Conservation (phyloP, 257 asterid genomes). For the Petunia axillaris region DNA sequence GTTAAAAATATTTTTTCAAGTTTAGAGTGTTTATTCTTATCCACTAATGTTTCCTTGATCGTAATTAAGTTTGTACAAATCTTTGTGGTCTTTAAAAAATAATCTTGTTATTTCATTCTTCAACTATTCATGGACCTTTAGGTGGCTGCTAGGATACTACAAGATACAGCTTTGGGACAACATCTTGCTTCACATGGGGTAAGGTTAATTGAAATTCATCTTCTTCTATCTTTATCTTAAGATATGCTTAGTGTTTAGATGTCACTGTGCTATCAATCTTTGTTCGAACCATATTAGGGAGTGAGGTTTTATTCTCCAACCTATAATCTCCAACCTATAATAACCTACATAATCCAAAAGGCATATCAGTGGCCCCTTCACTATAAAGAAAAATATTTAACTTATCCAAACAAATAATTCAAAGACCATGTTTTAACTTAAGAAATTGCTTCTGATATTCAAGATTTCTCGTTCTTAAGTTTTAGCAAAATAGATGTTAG, state of each 20-base stretch:
- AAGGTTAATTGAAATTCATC: slow-evolving; percentile 9
- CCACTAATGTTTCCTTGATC: neutral
- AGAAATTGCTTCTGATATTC: slow-evolving; percentile 8
- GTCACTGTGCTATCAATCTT: neutral
- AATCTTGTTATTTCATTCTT: slow-evolving; percentile 6
- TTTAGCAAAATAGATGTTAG: neutral
- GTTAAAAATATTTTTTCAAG: neutral
- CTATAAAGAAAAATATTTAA: no score
- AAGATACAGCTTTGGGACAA: slow-evolving; percentile 62
- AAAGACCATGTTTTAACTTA: neutral
- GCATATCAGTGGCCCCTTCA: no score
- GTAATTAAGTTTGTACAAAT: neutral
- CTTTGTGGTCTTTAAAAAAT: neutral
- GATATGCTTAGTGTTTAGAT: neutral
- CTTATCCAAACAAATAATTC: no score
- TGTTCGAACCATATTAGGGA: neutral
- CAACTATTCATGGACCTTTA: slow-evolving; percentile 34
- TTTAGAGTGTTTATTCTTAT: neutral
- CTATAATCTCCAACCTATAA: neutral
- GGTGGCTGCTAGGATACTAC: slow-evolving; percentile 66
- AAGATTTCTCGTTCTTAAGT: neutral
- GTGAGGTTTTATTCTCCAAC: neutral
- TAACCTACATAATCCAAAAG: neutral
- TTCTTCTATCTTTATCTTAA: neutral
- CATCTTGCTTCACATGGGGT: slow-evolving; percentile 44